Evolutionary conservation across 2,329 filamentous ascomycete species (phyloP).

Genomic region (Colletotrichum viniferum): DNA sequence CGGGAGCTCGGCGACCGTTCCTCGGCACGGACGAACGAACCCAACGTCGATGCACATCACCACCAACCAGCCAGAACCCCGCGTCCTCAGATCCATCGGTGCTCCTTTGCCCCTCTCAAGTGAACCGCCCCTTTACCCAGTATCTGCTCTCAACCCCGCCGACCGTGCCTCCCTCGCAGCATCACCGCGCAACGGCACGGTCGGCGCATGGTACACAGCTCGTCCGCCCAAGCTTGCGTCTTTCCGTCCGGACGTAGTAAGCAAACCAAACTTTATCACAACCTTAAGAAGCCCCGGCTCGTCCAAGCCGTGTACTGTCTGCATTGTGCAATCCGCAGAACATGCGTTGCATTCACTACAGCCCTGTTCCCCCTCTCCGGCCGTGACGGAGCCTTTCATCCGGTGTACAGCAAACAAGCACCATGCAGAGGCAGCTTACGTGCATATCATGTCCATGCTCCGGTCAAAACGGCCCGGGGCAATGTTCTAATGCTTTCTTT

Average conservation of each 20-base stretch:
- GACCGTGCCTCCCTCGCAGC: not conserved
- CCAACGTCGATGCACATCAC: not conserved
- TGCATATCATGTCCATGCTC: not conserved
- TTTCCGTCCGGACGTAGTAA: not conserved
- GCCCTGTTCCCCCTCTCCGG: not conserved
- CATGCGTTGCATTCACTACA: not conserved
- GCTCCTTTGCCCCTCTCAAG: not conserved
- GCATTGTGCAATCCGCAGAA: not conserved
- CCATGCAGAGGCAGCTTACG: not conserved
- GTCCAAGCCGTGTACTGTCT: not conserved
- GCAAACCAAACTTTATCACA: not conserved
- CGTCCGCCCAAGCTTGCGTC: not conserved
- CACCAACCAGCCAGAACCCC: not conserved
- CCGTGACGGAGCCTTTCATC: not conserved
- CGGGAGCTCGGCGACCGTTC: not conserved
- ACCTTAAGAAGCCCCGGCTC: not conserved
- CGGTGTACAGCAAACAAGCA: not conserved
- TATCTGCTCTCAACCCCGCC: not conserved
- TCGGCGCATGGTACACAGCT: not conserved
- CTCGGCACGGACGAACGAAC: not conserved
- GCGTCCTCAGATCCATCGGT: not conserved
- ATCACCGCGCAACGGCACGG: not conserved
- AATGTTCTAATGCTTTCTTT: not conserved
- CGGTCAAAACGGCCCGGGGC: not conserved
- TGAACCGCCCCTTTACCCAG: not conserved